Base-by-base conservation (phyloP, 441 rosid species). In the Francoa sonchifolia region DNA sequence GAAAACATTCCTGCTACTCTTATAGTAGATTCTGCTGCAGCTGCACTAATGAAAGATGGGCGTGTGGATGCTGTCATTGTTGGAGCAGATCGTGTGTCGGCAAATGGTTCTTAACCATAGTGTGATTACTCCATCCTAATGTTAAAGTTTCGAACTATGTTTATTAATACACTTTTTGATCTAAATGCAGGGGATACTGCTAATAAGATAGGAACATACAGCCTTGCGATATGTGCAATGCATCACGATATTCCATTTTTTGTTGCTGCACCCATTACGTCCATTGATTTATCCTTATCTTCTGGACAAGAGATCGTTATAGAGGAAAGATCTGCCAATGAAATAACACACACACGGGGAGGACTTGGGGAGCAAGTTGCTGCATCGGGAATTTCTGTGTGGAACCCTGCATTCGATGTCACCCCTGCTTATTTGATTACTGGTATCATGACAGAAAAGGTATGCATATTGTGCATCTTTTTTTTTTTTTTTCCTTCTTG, bases 321-420 rank as follows among this genome's bases (percentile, higher is more conserved):
- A 43, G 97, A 89, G 58, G 88, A 81, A 63, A 64, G 97, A 52
- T 56, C 92, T 0, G 54, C 86, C 0, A 75, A 77, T 57, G 97
- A 89, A 49, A 44, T 89, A 66, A 34, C 77, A 62, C 36, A 72
- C 61, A 36, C 94, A 0, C 76, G 56, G 0, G 97, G 95, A 55
- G 97, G 97, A 44, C 83, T 81, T 1, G 97, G 97, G 28, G 94
- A 84, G 54, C 94, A 82, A 61, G 74, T 89, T 12, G 97, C 94
- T 34, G 92, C 92, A 33, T 68, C 83, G 13, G 94, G 94, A 47
- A 75, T 89, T 49, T 53, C 68, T 5, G 94, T 82, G 23, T 89
- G 94, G 97, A 84, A 84, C 60, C 97, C 90, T 4, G 97, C 97
- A 62, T 79, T 88, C 29, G 95, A 87, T 59, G 86, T 80, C 23